Evolutionary conservation across 441 rosid genomes (phyloP).

Genomic region (Lagerstroemia fauriei): DNA sequence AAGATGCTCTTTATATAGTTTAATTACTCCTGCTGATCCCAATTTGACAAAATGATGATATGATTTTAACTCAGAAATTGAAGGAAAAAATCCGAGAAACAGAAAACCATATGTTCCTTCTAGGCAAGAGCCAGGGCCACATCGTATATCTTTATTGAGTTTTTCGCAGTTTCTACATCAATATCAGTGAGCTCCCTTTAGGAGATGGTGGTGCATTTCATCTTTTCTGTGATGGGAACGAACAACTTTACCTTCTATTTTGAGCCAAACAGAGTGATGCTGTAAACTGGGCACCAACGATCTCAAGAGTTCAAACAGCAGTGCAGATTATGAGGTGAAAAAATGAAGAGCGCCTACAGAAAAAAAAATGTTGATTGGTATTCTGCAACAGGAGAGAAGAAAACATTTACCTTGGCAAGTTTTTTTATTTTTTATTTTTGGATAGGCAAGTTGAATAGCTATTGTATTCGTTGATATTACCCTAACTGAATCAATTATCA

Average conservation of each 20-base stretch:
- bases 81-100: neutral
- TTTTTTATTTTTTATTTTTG: constrained; percentile 53
- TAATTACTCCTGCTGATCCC: neutral
- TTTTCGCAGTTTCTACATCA: constrained; percentile 57
- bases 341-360: neutral
- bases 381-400: neutral
- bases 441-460: constrained; percentile 79
- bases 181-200: constrained; percentile 67
- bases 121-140: constrained; percentile 59
- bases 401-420: constrained; percentile 50
- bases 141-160: constrained; percentile 61
- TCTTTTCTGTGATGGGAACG: constrained; percentile 66
- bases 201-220: constrained; percentile 54
- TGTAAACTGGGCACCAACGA: constrained; percentile 34
- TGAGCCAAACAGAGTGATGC: constrained; percentile 77
- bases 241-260: constrained; percentile 66
- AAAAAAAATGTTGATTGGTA: neutral
- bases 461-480: constrained; percentile 87
- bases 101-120: neutral
- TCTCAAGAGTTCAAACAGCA: neutral
- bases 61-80: neutral
- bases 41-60: neutral
- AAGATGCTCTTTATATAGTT: neutral
- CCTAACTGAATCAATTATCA: constrained; percentile 81
- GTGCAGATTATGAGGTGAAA: neutral